Conservation (phyloP, 257 asterid species). For the Schizonepeta tenuifolia region DNA sequence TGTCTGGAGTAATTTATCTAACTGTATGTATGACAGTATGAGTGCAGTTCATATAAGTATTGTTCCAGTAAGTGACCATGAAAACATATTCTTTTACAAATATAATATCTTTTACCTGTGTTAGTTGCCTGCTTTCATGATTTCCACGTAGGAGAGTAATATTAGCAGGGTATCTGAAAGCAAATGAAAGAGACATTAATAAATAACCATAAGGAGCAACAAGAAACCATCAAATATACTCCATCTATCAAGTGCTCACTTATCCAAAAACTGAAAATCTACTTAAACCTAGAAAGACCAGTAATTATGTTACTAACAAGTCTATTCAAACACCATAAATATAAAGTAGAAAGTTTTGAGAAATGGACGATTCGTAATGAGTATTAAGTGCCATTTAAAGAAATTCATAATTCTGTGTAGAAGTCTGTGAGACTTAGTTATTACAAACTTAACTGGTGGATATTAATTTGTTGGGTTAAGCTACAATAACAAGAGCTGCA, state of each 20-base stretch:
- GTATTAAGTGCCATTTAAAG: not conserved
- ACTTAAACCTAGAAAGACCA: not conserved
- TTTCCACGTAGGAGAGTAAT: slow-evolving; percentile 96
- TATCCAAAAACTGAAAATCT: slow-evolving; percentile 18
- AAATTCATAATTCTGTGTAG: slow-evolving; percentile 2
- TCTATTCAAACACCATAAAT: not conserved
- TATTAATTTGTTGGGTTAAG: not conserved
- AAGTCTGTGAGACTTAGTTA: not conserved
- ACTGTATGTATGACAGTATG: not conserved
- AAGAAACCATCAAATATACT: slow-evolving; percentile 19
- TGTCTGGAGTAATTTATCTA: slow-evolving; percentile 11
- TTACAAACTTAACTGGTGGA: not conserved
- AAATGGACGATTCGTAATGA: not conserved
- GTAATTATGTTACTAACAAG: not conserved
- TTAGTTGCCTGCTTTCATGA: slow-evolving; percentile 96
- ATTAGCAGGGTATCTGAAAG: slow-evolving; percentile 86
- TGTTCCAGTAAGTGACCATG: not conserved
- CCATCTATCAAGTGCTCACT: slow-evolving; percentile 17
- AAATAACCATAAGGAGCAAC: slow-evolving; percentile 29
- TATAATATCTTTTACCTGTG: slow-evolving; percentile 63
- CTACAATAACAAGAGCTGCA: not conserved
- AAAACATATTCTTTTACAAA: not conserved
- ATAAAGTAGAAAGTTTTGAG: not conserved
- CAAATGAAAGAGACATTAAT: slow-evolving; percentile 26
- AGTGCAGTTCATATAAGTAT: slow-evolving; percentile 7